Conservation (phyloP, 805 yeast species). For the Metschnikowia corniflorae region DNA sequence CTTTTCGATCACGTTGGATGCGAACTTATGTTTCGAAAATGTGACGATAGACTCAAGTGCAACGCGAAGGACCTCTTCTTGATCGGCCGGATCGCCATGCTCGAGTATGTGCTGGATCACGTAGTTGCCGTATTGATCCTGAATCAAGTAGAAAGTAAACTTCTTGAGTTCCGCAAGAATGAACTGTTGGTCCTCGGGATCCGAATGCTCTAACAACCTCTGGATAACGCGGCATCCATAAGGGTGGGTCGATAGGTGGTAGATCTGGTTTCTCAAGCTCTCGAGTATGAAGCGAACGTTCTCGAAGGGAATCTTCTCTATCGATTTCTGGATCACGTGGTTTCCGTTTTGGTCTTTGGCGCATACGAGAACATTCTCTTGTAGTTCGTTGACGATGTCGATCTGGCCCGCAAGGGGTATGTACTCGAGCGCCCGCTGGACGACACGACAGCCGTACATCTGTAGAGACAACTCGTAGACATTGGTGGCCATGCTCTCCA, state of each 20-base stretch:
- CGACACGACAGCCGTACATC: constrained; percentile 98
- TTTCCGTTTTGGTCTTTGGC: constrained; percentile 94
- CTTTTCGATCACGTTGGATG: constrained; percentile 95
- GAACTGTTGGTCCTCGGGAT: constrained; percentile 56
- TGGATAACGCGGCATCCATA: constrained; percentile 98
- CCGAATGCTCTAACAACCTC: constrained; percentile 79
- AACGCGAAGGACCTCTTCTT: constrained; percentile 57
- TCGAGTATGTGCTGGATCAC: constrained; percentile 95
- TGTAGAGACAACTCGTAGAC: constrained; percentile 77
- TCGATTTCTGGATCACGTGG: constrained; percentile 94
- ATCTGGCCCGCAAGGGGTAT: constrained; percentile 63
- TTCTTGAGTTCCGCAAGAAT: constrained; percentile 71
- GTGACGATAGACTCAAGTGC: constrained; percentile 71
- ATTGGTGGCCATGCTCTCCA: constrained; percentile 69
- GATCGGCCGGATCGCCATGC: constrained; percentile 64
- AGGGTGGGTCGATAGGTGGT: constrained; percentile 88
- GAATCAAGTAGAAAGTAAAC: constrained; percentile 71
- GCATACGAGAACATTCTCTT: constrained; percentile 54
- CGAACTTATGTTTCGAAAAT: constrained; percentile 94
- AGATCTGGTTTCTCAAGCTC: constrained; percentile 65
- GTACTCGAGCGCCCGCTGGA: constrained; percentile 86
- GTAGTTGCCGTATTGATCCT: constrained; percentile 96
- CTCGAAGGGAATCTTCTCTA: constrained; percentile 77
- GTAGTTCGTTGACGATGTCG: constrained; percentile 65
- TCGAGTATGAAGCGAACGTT: constrained; percentile 68